Evolutionary conservation across 176 grass and related monocot species (phyloP), one percentile per base, ranked within the genome.

Genomic region (bread wheat (Triticum aestivum)): DNA sequence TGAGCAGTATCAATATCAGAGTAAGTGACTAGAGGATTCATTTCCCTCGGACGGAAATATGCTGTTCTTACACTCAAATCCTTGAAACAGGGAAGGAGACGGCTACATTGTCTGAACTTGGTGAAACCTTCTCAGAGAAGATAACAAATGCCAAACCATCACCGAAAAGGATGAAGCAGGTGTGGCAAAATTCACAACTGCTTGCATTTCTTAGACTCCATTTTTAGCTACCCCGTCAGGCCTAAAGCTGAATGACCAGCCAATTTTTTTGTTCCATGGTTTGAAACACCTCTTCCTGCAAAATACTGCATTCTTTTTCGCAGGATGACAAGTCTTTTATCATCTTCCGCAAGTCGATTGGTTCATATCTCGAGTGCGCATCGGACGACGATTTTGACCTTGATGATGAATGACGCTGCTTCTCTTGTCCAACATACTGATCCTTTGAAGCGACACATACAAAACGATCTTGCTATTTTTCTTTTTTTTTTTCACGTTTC

Each of bases 331-430:
- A 86, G 82, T 89, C 89, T 59, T 93, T 95, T 77, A 92, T 83
- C 70, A 41, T 92, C 72, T 77, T 97, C 38, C 89, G 93, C 77
- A 98, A 95, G 82, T 94, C 91, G 6, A 90, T 92, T 70, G 93
- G 93, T 44, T 92, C 91, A 5, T 86, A 85, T 79, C 89, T 95
- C 52, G 91, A 92, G 56, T 83, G 82, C 59, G 90, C 70, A 44
- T 98, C 96, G 8, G 96, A 98, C 64, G 89, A 98, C 68, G 95
- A 97, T 82, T 97, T 94, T 76, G 92, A 88, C 38, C 87, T 83
- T 86, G 91, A 93, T 11, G 76, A 95, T 30, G 86, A 83, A 23
- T 89, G 72, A 83, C 0, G 4, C 24, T 45, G 11, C 83, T 74
- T 29, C 6, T 20, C 44, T 20, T 45, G 2, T 81, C 66, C 7